Evolutionary conservation across 2,329 filamentous ascomycete species (phyloP), one percentile per base, ranked within the genome.

Genomic region (Mycogone perniciosa): DNA sequence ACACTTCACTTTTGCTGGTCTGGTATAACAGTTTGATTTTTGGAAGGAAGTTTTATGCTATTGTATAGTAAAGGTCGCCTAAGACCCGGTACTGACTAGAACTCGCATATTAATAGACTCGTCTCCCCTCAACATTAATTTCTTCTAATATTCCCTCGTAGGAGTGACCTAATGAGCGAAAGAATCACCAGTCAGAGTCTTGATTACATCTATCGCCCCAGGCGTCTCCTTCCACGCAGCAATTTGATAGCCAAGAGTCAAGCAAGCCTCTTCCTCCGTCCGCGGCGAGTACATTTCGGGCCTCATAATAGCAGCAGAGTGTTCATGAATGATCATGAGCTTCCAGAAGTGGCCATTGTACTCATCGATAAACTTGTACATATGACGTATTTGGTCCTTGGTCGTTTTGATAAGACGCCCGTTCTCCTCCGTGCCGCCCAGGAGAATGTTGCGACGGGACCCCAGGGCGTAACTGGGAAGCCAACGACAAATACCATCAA

Each of bases 311-410:
- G 54, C 13, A 0, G 54, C 56, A 0, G 35, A 11, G 2, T 37
- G 27, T 4, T 53, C 30, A n/a, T 56, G 11, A 0, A 44, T 44
- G 1, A 62, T 13, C 50, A 62, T 47, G 7, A 53, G 9, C 0
- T 34, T 40, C 59, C 60, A 62, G 26, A 60, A 57, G 27, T 58
- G 44, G 0, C 47, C 31, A 7, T 62, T 63, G 33, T 56, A 55
- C 4, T 20, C 35, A 3, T 55, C 37, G 4, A 56, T 44, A 4
- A 54, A 13, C 5, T n/a, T 35, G 41, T 57, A 58, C 3, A 63
- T 40, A 6, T 26, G 11, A 0, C 4, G 26, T 1, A 61, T 13
- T 6, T 63, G 61, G 6, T 0, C n/a, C 37, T 60, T 58, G 39
- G 57, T 41, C 11, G 20, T 49, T 3, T 53, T n/a, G 7, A 60